Base-by-base conservation (phyloP, 2,329 filamentous ascomycete species). In the Neophaeococcomyces mojaviensis region DNA sequence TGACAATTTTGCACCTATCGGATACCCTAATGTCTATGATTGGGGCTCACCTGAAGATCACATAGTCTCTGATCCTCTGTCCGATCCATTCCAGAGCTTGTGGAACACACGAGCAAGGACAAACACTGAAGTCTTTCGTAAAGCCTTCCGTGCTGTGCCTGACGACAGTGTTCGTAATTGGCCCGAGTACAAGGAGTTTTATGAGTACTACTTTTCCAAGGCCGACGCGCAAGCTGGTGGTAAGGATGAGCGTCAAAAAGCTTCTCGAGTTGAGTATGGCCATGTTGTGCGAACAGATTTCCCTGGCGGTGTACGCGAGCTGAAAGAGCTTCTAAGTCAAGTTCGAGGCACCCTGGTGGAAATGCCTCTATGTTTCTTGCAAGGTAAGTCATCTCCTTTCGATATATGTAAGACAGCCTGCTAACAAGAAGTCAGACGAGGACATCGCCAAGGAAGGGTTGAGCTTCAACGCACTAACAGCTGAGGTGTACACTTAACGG, bases 291-390 rank as follows among this genome's bases (percentile, higher is more conserved):
- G 79, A 59, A 82, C 86, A 42, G 80, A 90, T 59, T 86, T 94
- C 64, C 63, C 64, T 22, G 70, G 71, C 2, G 86, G 89, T 6
- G 80, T 82, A 36, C 69, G 69, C n/a, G 81, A 86, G 62, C 72
- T 88, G 49, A 88, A 87, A 68, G 78, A 82, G 41, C 76, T 80
- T 67, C 68, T 89, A 45, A 72, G 73, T 46, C 73, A 77, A 44
- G 71, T 89, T 32, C 76, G 79, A 49, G 85, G 85, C 2, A 85
- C 76, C 7, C 66, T 88, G 37, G 84, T 96, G 6, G 86, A 95
- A 71, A 96, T 96, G 89, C 88, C 88, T 22, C 70, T 96, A 56
- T 72, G 87, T 54, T 96, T 96, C 70, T 69, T 95, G 63, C 52
- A 54, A 26, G 49, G 55, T 57, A 46, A 55, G 55, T 55, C 8